These are phyloP conservation scores for Gossypium stocksii DNA, from an alignment of 345 rosid species.

Conservation along the genomic window DNA sequence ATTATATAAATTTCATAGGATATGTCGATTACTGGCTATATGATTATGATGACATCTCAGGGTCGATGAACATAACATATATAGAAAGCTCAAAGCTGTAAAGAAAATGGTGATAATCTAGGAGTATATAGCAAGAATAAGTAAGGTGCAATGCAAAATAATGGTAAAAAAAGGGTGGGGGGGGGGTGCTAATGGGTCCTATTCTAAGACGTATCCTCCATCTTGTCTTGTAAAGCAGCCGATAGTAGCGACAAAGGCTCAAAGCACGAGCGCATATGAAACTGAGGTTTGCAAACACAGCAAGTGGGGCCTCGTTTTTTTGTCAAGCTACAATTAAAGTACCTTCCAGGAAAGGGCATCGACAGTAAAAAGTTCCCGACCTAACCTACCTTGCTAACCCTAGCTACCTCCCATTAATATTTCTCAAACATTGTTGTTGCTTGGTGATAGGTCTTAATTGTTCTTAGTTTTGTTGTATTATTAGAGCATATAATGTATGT, in stretches of 20 bases:
- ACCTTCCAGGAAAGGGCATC: neutral
- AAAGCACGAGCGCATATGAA: slow-evolving; percentile 14
- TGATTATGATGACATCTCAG: neutral
- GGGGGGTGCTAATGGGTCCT: neutral
- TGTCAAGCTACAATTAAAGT: neutral
- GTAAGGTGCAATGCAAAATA: neutral
- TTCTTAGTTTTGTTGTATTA: no score
- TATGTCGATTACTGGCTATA: no score
- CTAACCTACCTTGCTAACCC: neutral
- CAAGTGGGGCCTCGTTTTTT: neutral
- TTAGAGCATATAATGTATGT: no score
- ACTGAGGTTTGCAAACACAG: neutral
- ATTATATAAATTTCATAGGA: no score
- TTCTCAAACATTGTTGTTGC: neutral
- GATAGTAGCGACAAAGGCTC: slow-evolving; percentile 18
- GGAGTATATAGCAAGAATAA: neutral
- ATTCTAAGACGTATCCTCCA: slow-evolving; percentile 17
- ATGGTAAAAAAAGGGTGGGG: no score
- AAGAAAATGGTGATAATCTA: neutral
- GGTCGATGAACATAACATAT: neutral
- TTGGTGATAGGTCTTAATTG: neutral
- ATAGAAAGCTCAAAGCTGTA: neutral
- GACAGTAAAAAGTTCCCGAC: neutral
- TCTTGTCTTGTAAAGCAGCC: slow-evolving; percentile 14
- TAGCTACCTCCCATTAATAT: neutral